Evolutionary conservation across 139 green algal genomes (phyloP).

Genomic region (Parachlorella kessleri): DNA sequence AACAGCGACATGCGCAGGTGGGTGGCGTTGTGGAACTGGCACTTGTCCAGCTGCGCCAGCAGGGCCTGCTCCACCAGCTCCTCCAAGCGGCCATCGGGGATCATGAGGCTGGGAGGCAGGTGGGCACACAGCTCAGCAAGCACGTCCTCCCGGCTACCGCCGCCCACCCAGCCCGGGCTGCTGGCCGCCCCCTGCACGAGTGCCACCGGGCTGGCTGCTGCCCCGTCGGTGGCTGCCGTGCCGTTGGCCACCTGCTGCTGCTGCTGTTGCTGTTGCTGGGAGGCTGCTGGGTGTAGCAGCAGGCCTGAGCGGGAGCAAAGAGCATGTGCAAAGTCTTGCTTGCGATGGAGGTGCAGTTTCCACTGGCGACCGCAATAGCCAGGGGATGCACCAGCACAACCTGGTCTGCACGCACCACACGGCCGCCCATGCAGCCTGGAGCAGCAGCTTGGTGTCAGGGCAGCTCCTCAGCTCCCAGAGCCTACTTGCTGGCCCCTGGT

Average conservation of each 20-base stretch:
- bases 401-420: too few relatives aligned
- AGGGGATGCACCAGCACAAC: too few relatives aligned
- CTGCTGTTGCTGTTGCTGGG: not conserved
- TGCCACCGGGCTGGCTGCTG: not conserved
- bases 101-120: conserved; percentile 55
- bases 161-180: too few relatives aligned
- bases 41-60: conserved; percentile 42
- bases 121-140: conserved; percentile 38
- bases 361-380: too few relatives aligned
- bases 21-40: conserved; percentile 71
- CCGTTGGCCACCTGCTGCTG: not conserved
- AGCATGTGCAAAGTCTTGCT: too few relatives aligned
- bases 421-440: too few relatives aligned
- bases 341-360: too few relatives aligned
- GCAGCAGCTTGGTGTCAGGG: too few relatives aligned
- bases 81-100: conserved; percentile 75
- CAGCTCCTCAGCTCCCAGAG: too few relatives aligned
- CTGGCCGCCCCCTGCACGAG: conserved; percentile 10
- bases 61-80: conserved; percentile 71
- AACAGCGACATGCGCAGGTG: conserved; percentile 59
- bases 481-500: too few relatives aligned
- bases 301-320: conserved; percentile 5
- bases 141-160: conserved; percentile 31
- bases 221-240: not conserved
- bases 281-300: not conserved